Evolutionary conservation across 148 eudicot genomes (phyloP), one percentile per base, ranked within the genome.

Genomic region (Euryodendron excelsum): DNA sequence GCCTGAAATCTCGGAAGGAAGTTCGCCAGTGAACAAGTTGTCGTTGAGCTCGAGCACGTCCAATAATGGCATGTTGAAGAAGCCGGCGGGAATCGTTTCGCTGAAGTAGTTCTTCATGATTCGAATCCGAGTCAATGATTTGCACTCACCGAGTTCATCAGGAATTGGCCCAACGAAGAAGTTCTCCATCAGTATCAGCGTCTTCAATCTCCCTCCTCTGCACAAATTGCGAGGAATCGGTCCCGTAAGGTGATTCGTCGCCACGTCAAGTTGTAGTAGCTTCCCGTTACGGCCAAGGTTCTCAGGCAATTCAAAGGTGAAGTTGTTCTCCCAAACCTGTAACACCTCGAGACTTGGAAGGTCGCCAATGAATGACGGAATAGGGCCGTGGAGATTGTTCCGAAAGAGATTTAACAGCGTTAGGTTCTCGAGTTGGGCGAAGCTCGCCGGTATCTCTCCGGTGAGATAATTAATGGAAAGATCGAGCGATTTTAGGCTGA

Each of bases 391-490:
- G 11, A 94, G 77, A 4, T 77, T 58, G 73, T 94, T 94, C 2
- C 66, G 69, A 14, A 89, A 92, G 0, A 94, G 75, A 20, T 87
- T 84, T 5, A 92, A 33, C 1, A 90, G 70, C 4, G 83, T 88
- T 0, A 92, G 61, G 72, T 87, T 90, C 69, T 59, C 77, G 33
- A 90, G 59, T 3, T 48, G 56, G 1, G 81, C 72, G n/a, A 88
- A 83, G 73, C 89, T 87, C 76, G 75, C 73, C 0, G 96, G 93
- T 0, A 91, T 84, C 56, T 77, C 82, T 0, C 98, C 95, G 0
- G 86, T 83, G 1, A 93, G 58, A 1, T 79, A 69, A 27, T 93
- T 93, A 0, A 79, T 27, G 2, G 90, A 88, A 0, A 88, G 56
- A 34, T 88, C 91, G 0, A 90, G 47, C 1, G 89, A 88, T 84